Conservation (phyloP, 2,329 filamentous ascomycete genomes). For the Pyrenochaeta sp. region DNA sequence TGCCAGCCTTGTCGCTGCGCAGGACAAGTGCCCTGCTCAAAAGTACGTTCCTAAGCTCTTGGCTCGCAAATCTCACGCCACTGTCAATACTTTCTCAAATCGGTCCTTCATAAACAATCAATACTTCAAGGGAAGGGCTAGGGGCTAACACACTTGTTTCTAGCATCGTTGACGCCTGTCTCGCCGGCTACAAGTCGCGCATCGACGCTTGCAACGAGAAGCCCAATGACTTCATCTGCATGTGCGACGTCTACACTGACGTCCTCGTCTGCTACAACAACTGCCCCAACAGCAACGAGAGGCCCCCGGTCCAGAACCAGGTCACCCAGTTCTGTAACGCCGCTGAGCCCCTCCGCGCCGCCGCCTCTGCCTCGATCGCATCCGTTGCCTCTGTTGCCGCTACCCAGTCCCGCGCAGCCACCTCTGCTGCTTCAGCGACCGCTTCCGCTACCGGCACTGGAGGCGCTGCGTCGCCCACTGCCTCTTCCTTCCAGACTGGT, state of each 20-base stretch:
- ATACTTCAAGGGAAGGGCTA: no score
- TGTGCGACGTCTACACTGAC: constrained; percentile 65
- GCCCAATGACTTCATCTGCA: constrained; percentile 63
- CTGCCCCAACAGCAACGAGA: constrained; percentile 62
- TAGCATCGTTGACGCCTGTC: constrained; percentile 63
- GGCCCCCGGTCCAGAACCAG: constrained; percentile 43
- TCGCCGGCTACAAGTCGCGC: constrained; percentile 51
- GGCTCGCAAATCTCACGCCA: no score
- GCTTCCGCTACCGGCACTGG: constrained; percentile 1
- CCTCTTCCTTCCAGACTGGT: constrained; percentile 28
- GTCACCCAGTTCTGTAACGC: constrained; percentile 53
- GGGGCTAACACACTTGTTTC: no score
- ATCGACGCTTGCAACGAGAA: constrained; percentile 53
- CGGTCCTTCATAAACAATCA: no score
- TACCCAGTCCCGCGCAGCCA: constrained; percentile 19
- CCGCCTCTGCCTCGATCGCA: constrained; percentile 25
- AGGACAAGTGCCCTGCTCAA: constrained; percentile 48
- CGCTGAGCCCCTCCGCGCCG: constrained; percentile 46
- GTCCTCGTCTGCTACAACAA: constrained; percentile 70
- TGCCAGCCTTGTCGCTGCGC: constrained; percentile 51
- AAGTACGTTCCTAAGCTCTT: constrained; percentile 41
- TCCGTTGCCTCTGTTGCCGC: constrained; percentile 29
- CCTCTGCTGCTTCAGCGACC: constrained; percentile 2
- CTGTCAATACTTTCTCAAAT: neutral
- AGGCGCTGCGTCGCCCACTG: constrained; percentile 15